These are phyloP conservation scores for Didymella pomorum DNA, from an alignment of 2,329 filamentous ascomycete species.

Conservation along the genomic window DNA sequence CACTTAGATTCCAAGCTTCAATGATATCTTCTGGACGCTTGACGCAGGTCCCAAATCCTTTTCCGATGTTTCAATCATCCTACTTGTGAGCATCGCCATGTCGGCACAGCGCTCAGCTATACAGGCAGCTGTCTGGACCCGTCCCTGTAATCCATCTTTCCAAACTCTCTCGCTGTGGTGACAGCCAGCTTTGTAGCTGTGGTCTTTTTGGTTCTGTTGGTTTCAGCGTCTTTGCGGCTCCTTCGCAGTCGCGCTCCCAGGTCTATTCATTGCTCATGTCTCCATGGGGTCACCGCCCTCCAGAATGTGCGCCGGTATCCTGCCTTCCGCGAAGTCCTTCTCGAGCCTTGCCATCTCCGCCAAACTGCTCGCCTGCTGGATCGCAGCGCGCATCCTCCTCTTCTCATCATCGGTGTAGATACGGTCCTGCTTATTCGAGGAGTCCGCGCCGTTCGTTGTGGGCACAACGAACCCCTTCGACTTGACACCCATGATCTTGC, in stretches of 20 bases:
- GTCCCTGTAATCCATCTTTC: not conserved
- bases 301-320: conserved; percentile 66
- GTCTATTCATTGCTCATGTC: conserved; percentile 23
- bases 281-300: conserved; percentile 43
- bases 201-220: not conserved
- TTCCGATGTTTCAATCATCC: not conserved
- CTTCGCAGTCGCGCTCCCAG: not conserved
- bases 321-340: conserved; percentile 89
- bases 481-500: conserved; percentile 80
- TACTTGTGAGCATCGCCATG: not conserved
- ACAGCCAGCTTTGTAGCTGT: conserved; percentile 1
- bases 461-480: conserved; percentile 74
- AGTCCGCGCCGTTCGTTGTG: conserved; percentile 45
- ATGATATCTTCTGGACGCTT: not conserved
- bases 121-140: not conserved
- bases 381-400: conserved; percentile 83
- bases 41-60: not conserved
- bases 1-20: not conserved
- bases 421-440: conserved; percentile 62
- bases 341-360: conserved; percentile 90
- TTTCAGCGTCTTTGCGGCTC: not conserved
- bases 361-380: conserved; percentile 86
- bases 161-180: not conserved
- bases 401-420: conserved; percentile 87
- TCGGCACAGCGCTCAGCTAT: too few relatives aligned